Percentiles rank a stretch among this genome's conserved stretches.
Evolutionary conservation across 2,329 filamentous ascomycete species (phyloP).

Genomic region (Monosporascus sp.): DNA sequence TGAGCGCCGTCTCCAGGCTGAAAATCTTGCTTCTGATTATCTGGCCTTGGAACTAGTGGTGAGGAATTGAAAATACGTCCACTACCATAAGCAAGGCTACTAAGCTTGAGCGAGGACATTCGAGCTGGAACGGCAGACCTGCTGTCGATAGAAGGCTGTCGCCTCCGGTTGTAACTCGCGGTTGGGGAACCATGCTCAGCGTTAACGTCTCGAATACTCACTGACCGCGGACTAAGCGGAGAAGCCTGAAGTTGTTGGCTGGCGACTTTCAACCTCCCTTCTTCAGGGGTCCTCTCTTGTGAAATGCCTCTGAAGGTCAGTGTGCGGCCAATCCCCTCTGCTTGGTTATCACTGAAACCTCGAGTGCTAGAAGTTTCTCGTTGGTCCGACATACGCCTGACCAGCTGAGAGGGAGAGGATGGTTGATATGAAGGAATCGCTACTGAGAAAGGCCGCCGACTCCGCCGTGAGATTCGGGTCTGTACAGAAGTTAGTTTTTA

Average conservation of each 20-base stretch:
- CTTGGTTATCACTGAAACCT: conserved; percentile 36
- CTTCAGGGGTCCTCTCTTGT: conserved; percentile 38
- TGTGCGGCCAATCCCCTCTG: conserved; percentile 35
- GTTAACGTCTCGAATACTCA: conserved; percentile 40
- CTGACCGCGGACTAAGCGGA: conserved; percentile 45
- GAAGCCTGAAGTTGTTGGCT: conserved; percentile 35
- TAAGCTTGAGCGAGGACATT: conserved; percentile 38
- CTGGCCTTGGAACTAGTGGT: conserved; percentile 48
- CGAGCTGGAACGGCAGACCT: conserved; percentile 36
- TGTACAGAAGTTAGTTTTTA: conserved; percentile 24
- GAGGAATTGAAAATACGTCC: conserved; percentile 53
- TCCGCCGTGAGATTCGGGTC: conserved; percentile 44
- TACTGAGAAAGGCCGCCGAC: conserved; percentile 50
- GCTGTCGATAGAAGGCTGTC: conserved; percentile 46
- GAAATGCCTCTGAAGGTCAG: conserved; percentile 37
- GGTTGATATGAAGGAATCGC: conserved; percentile 42
- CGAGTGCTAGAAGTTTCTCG: conserved; percentile 42
- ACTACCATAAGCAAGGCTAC: conserved; percentile 32
- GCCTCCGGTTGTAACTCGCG: conserved; percentile 23
- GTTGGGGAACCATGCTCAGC: conserved; percentile 16
- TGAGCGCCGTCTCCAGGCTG: conserved; percentile 36
- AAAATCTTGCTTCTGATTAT: conserved; percentile 30
- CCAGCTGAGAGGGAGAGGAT: conserved; percentile 45
- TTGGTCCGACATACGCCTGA: conserved; percentile 53
- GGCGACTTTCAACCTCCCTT: conserved; percentile 32